Percentiles rank a stretch among this genome's conserved stretches.
Conservation (phyloP, 2,329 filamentous ascomycete species). For the Arachnomyces sp. region DNA sequence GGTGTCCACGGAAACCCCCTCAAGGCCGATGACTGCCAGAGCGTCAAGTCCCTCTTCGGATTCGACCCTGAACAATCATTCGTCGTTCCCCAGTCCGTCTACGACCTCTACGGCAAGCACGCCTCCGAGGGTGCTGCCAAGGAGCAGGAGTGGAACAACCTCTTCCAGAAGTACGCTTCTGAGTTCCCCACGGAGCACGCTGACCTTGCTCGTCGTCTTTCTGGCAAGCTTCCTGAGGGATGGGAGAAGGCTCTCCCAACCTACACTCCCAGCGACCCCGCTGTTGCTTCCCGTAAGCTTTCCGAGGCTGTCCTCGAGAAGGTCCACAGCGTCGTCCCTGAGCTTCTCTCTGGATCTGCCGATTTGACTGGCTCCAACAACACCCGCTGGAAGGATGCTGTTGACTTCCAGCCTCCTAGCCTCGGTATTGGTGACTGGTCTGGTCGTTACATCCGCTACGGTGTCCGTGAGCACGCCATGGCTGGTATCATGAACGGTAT, state of each 20-base stretch:
- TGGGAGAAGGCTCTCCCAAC: constrained; percentile 92
- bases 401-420: constrained; percentile 91
- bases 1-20: constrained; percentile 94
- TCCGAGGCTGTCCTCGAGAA: constrained; percentile 89
- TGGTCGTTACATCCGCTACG: constrained; percentile 67
- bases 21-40: constrained; percentile 87
- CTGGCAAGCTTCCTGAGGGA: constrained; percentile 79
- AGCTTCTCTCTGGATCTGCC: constrained; percentile 90
- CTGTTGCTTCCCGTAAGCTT: constrained; percentile 88
- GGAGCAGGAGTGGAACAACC: constrained; percentile 91
- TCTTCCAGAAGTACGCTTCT: constrained; percentile 76
- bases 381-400: constrained; percentile 92
- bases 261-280: constrained; percentile 77
- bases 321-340: constrained; percentile 73
- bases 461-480: constrained; percentile 46
- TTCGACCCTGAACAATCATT: constrained; percentile 94
- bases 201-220: constrained; percentile 73
- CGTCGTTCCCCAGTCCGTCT: constrained; percentile 87
- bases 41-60: constrained; percentile 89
- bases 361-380: constrained; percentile 98
- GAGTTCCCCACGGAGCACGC: constrained; percentile 69
- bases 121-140: constrained; percentile 75
- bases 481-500: constrained; percentile 60
- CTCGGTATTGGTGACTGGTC: constrained; percentile 79
- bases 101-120: constrained; percentile 81